Evolutionary conservation across 768 basidiomycete genomes (phyloP).

Genomic region (Macrocybe gigantea): DNA sequence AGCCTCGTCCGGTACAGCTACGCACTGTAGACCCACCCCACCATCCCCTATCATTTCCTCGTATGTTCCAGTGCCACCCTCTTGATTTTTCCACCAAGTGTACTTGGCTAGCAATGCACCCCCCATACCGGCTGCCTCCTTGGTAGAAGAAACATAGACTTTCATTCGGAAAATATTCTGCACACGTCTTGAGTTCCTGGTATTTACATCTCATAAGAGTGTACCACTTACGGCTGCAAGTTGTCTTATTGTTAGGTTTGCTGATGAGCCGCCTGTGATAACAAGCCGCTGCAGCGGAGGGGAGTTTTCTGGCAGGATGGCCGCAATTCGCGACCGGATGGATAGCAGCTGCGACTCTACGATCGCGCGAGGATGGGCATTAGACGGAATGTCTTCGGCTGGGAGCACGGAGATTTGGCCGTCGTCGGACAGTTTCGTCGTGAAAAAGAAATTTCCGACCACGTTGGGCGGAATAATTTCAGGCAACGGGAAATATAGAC

Average conservation of each 20-base stretch:
- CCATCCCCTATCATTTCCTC: constrained; percentile 59
- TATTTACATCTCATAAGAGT: not conserved
- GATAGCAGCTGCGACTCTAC: constrained; percentile 83
- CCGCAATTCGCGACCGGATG: constrained; percentile 64
- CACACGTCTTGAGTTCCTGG: not conserved
- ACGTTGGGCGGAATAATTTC: constrained; percentile 86
- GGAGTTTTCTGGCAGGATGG: constrained; percentile 56
- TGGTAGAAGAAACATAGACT: constrained; percentile 60
- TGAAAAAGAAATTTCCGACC: constrained; percentile 65
- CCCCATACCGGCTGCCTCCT: constrained; percentile 69
- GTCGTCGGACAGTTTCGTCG: constrained; percentile 20
- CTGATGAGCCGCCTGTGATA: constrained; percentile 73
- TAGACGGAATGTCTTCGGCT: constrained; percentile 30
- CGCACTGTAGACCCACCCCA: constrained; percentile 49
- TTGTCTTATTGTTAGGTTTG: constrained; percentile 67
- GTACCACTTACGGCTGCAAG: constrained; percentile 47
- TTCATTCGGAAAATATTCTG: constrained; percentile 73
- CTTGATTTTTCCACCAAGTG: constrained; percentile 55
- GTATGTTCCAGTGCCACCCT: constrained; percentile 41
- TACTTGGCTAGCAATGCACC: constrained; percentile 69
- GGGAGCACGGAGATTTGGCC: constrained; percentile 17
- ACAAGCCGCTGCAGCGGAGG: constrained; percentile 60
- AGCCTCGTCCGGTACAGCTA: constrained; percentile 50
- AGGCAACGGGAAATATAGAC: constrained; percentile 77
- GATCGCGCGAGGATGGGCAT: constrained; percentile 66